phyloP scores from a whole-genome alignment of 345 rosid genomes.

The Clausena lansium region DNA sequence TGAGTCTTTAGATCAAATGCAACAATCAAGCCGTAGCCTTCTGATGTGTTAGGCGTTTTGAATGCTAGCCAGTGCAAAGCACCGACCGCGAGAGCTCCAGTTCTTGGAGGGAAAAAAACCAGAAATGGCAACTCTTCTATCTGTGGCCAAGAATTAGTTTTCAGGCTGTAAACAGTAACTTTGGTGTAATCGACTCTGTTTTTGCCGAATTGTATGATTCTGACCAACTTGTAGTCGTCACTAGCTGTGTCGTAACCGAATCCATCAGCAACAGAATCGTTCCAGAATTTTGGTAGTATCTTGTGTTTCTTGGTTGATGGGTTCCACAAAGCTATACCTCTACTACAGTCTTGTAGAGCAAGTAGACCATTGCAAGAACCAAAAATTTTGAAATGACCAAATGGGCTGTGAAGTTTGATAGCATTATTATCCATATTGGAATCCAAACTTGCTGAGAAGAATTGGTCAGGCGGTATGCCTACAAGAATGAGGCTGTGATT shows the following conservation, averaged over 20 bases:
- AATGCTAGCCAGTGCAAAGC: too few relatives aligned
- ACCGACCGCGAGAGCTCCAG: background rate
- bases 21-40: too few relatives aligned
- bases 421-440: background rate
- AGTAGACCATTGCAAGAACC: background rate
- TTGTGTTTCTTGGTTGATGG: background rate
- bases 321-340: background rate
- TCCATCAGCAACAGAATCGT: background rate
- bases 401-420: background rate
- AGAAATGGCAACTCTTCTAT: background rate
- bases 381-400: background rate
- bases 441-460: background rate
- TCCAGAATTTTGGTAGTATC: background rate
- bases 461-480: too few relatives aligned
- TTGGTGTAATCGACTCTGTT: background rate
- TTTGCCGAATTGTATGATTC: background rate
- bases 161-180: background rate
- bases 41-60: too few relatives aligned
- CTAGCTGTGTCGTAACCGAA: background rate
- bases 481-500: background rate
- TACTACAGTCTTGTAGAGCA: background rate
- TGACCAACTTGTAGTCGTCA: background rate
- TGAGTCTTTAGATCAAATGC: too few relatives aligned
- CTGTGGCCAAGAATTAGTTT: background rate
- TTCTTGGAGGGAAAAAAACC: background rate